Percentiles rank a stretch among this genome's conserved stretches.
Conservation (phyloP, 176 grass and related monocot genomes). For the Dactylis glomerata region DNA sequence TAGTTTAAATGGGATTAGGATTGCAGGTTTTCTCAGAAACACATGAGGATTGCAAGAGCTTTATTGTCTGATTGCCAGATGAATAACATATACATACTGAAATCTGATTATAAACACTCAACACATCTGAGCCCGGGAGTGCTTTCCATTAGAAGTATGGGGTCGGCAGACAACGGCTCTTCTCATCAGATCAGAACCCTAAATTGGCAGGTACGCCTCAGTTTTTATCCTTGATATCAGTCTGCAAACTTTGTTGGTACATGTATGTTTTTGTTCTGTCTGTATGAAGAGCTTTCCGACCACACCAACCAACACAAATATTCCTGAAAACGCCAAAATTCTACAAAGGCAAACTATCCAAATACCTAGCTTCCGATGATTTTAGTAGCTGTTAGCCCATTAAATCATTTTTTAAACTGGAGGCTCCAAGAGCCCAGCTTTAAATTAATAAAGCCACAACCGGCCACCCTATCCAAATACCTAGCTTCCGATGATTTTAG, state of each 20-base stretch:
- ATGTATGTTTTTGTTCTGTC: not conserved
- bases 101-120: not conserved
- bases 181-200: not conserved
- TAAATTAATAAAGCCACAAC: too few relatives aligned
- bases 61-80: not conserved
- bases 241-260: not conserved
- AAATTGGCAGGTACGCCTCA: not conserved
- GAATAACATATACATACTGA: not conserved
- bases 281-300: not conserved
- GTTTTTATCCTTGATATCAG: not conserved
- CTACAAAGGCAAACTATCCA: not conserved
- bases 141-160: not conserved
- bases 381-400: not conserved
- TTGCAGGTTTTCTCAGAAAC: not conserved
- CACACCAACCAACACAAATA: not conserved
- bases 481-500: not conserved
- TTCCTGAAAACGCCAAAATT: not conserved
- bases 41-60: not conserved
- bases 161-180: not conserved
- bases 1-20: not conserved
- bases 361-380: not conserved
- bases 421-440: too few relatives aligned
- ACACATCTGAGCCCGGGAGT: not conserved
- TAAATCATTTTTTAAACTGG: too few relatives aligned
- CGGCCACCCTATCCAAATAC: not conserved